Evolutionary conservation across 2,329 filamentous ascomycete species (phyloP), one percentile per base, ranked within the genome.

Genomic region (Fusarium albidum): DNA sequence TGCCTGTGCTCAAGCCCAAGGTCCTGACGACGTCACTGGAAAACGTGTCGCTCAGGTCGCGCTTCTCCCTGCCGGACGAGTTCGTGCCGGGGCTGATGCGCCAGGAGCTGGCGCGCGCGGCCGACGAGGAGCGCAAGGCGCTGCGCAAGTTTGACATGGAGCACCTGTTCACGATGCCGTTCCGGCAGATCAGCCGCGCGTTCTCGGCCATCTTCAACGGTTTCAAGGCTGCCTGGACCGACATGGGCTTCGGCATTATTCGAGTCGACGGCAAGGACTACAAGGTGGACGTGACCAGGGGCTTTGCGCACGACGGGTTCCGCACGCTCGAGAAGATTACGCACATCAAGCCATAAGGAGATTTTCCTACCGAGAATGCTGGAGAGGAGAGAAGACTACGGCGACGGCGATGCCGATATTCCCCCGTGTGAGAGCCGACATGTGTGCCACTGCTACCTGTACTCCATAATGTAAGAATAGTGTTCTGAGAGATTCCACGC

Each of bases 221-320:
- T 8, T 71, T 84, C 17, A 75, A 73, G 52, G 75, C 82, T 40
- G 78, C 82, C 2, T 77, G 85, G 67, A 82, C 79, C 13, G 78
- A 83, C 47, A 82, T 83, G 50, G 85, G 84, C 0, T 86, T 84
- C 55, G 75, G 79, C 32, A 74, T 76, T 49, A 72, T 88, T 42
- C 69, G 68, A 44, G 72, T 85, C 12, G 72, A 79, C 10, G 78
- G 75, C 14, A 68, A 73, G 28, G 69, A 72, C 45, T 85, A 83
- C 67, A 87, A 85, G 73, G 68, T 88, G 17, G 85, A 87, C 61
- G 75, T 86, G 13, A 75, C 75, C 3, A 77, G 78, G 32, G 84
- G 82, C 1, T 86, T 82, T 74, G 81, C 81, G 17, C 75, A 86
- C 41, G 85, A 88, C 33, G 75, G 80, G 5, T 86, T 86, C 35